These are phyloP conservation scores for Gloeopeniophorella convolvens DNA, from an alignment of 768 basidiomycete genomes.

Conservation along the genomic window DNA sequence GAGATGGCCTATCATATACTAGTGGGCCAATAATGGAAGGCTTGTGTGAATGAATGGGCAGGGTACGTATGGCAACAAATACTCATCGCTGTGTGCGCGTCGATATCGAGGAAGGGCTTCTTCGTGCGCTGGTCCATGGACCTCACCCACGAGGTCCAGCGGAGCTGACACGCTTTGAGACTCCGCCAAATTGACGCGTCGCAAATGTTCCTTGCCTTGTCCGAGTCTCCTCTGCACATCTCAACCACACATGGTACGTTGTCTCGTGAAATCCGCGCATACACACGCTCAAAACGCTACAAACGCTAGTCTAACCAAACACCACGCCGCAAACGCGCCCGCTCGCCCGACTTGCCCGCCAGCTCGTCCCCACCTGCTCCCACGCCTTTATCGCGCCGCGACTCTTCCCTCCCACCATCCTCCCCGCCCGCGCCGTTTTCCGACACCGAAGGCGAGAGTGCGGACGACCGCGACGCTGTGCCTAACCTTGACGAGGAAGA, in stretches of 20 bases:
- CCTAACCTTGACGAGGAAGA: conserved; percentile 65
- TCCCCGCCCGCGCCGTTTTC: conserved; percentile 80
- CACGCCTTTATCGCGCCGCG: conserved; percentile 40
- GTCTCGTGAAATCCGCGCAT: too few relatives aligned
- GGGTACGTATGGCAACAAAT: too few relatives aligned
- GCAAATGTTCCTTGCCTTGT: not conserved
- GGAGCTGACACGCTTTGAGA: conserved; percentile 24
- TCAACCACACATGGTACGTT: too few relatives aligned
- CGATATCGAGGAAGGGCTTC: not conserved
- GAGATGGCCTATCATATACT: too few relatives aligned
- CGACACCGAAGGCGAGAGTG: conserved; percentile 70
- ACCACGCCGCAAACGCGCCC: conserved; percentile 22
- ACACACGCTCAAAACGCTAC: not conserved
- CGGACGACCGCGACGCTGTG: conserved; percentile 65
- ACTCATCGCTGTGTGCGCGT: too few relatives aligned
- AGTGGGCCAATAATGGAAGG: too few relatives aligned
- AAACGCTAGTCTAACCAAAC: conserved; percentile 14
- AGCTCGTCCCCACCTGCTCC: conserved; percentile 38
- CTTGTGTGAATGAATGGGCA: too few relatives aligned
- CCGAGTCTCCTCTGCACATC: not conserved
- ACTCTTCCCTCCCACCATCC: conserved; percentile 62
- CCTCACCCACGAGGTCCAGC: not conserved
- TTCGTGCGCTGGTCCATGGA: not conserved
- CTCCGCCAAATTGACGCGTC: conserved; percentile 20
- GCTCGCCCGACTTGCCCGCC: conserved; percentile 19